phyloP scores from a whole-genome alignment of 2,329 filamentous ascomycete species.

The Davidsoniella australis region DNA sequence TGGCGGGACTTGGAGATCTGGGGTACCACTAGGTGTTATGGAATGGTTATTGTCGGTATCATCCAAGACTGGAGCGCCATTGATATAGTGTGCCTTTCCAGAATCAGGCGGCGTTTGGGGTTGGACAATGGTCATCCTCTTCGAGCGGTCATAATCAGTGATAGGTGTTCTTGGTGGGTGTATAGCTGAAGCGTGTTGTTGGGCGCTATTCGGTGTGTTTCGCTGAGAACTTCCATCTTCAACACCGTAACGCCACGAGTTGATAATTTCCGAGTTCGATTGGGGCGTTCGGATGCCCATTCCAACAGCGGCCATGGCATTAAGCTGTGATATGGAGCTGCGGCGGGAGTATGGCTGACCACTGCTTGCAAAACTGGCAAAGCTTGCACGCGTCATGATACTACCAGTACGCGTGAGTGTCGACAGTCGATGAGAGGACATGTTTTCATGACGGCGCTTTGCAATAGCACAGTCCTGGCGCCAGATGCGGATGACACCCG shows the following conservation, averaged over 20 bases:
- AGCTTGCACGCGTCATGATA: constrained; percentile 35
- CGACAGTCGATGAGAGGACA: constrained; percentile 63
- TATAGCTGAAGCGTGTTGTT: not conserved
- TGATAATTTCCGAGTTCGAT: constrained; percentile 52
- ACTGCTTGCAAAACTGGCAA: constrained; percentile 19
- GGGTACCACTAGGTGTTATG: not conserved
- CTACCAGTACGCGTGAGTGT: constrained; percentile 43
- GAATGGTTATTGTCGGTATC: not conserved
- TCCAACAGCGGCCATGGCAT: constrained; percentile 19
- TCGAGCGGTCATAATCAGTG: no score
- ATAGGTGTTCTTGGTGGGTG: not conserved
- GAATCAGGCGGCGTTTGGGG: constrained; percentile 2
- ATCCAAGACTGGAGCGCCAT: no score
- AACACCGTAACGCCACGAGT: constrained; percentile 66
- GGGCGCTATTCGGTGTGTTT: constrained; percentile 14
- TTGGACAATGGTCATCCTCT: not conserved
- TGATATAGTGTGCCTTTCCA: not conserved
- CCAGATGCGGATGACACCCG: constrained; percentile 83
- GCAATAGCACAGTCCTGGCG: constrained; percentile 78
- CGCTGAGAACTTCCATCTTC: constrained; percentile 23
- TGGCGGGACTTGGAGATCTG: not conserved
- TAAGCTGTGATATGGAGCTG: constrained; percentile 29
- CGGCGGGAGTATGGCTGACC: constrained; percentile 30
- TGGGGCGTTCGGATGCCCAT: constrained; percentile 15
- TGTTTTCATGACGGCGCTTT: constrained; percentile 60